Evolutionary conservation across 345 rosid genomes (phyloP).

Genomic region (Eucalyptus sideroxylon): DNA sequence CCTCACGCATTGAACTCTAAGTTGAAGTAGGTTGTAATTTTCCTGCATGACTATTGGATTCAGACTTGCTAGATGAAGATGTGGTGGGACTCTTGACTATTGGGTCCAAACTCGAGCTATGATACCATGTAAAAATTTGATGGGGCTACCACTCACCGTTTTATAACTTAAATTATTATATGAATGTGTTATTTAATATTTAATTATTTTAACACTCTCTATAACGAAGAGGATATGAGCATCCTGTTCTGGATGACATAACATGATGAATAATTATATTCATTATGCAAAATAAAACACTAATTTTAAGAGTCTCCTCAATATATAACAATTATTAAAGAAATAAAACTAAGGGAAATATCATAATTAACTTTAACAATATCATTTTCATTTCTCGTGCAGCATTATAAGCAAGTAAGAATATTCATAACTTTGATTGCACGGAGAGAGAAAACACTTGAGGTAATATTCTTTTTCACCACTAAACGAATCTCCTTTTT

Average conservation of each 20-base stretch:
- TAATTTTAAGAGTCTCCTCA: accelerated
- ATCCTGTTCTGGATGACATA: accelerated
- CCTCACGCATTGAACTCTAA: accelerated
- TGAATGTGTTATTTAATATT: accelerated
- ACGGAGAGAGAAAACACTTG: not conserved
- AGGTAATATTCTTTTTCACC: not conserved
- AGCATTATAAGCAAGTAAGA: not conserved
- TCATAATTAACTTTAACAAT: too few relatives aligned
- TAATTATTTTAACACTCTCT: accelerated
- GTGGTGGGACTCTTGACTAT: too few relatives aligned
- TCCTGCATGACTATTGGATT: accelerated
- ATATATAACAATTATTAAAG: too few relatives aligned
- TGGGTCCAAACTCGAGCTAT: accelerated
- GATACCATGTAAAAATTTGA: too few relatives aligned
- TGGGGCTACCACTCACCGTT: accelerated
- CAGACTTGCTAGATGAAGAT: too few relatives aligned
- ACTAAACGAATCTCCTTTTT: not conserved
- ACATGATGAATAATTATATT: too few relatives aligned
- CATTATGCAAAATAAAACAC: accelerated
- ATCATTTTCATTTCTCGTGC: too few relatives aligned
- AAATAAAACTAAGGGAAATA: too few relatives aligned
- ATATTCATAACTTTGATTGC: not conserved
- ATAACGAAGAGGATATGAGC: accelerated
- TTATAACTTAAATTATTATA: too few relatives aligned
- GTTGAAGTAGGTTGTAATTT: too few relatives aligned